phyloP scores from a whole-genome alignment of 805 yeast species.

The Hanseniaspora clermontiae region DNA sequence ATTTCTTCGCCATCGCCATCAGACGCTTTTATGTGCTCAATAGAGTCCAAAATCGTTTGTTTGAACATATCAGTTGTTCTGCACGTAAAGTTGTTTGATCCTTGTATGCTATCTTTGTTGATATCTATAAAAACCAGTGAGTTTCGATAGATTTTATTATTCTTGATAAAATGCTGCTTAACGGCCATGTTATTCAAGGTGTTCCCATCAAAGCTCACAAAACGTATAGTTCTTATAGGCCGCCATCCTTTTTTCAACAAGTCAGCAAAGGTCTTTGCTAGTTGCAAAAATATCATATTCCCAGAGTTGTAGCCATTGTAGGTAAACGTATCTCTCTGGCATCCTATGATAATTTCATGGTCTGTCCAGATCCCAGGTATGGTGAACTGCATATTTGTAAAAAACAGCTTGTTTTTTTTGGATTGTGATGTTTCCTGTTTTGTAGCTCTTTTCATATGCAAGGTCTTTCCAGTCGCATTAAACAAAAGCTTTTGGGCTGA shows the following conservation, averaged over 20 bases:
- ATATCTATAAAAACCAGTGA: conserved; percentile 38
- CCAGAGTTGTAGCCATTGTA: conserved; percentile 41
- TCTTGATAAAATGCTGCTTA: conserved; percentile 59
- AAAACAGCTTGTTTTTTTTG: conserved; percentile 27
- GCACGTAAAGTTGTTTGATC: conserved; percentile 34
- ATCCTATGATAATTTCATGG: conserved; percentile 44
- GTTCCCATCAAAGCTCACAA: conserved; percentile 76
- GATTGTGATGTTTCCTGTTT: conserved; percentile 30
- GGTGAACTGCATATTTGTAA: conserved; percentile 37
- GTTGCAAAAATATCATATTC: conserved; percentile 37
- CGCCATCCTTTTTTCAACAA: conserved; percentile 47
- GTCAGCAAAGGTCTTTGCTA: conserved; percentile 39
- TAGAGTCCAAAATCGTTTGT: conserved; percentile 33
- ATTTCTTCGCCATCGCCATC: not conserved
- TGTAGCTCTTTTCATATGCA: not conserved
- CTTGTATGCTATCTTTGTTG: conserved; percentile 34
- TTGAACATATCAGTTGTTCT: conserved; percentile 48
- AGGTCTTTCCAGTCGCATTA: not conserved
- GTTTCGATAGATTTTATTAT: conserved; percentile 35
- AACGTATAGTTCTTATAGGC: conserved; percentile 55
- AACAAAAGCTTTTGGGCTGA: not conserved
- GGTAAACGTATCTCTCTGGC: conserved; percentile 42
- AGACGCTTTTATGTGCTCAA: conserved; percentile 32
- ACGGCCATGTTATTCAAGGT: conserved; percentile 64
- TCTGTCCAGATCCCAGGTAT: conserved; percentile 44